A percentile compares a stretch with the other conserved stretches of the same genome.
These are phyloP conservation scores for Suillus sp. DNA, from an alignment of 768 basidiomycete genomes.

Conservation along the genomic window DNA sequence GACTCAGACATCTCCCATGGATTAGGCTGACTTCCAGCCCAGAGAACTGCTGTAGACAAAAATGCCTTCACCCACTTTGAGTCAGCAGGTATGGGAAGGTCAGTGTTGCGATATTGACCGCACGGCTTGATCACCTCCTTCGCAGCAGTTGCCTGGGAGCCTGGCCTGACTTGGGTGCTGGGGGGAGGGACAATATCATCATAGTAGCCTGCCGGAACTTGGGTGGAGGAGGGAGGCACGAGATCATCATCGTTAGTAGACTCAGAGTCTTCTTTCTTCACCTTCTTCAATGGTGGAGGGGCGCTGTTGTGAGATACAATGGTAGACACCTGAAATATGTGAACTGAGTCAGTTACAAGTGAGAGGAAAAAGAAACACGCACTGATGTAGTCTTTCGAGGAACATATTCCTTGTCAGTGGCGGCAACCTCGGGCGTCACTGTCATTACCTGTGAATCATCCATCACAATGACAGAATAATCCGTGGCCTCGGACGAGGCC, in stretches of 20 bases:
- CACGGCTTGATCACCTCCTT: neutral
- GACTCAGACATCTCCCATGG: neutral
- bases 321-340: no score
- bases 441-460: no score
- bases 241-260: neutral
- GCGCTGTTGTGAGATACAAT: no score
- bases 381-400: no score
- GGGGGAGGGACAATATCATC: neutral
- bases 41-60: neutral
- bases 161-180: neutral
- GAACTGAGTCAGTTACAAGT: no score
- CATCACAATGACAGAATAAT: no score
- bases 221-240: neutral
- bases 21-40: slow-evolving; percentile 7
- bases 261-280: neutral
- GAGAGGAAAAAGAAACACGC: no score
- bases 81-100: slow-evolving; percentile 7
- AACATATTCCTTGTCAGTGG: no score
- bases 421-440: no score
- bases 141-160: neutral
- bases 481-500: no score
- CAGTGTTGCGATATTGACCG: neutral
- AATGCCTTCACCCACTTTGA: slow-evolving; percentile 2
- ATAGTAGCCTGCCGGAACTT: neutral
- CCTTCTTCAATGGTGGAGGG: neutral